A percentile compares a stretch with the other conserved stretches of the same genome.
Conservation (phyloP, 106 monocot genomes). For the Dendrobium catenatum region DNA sequence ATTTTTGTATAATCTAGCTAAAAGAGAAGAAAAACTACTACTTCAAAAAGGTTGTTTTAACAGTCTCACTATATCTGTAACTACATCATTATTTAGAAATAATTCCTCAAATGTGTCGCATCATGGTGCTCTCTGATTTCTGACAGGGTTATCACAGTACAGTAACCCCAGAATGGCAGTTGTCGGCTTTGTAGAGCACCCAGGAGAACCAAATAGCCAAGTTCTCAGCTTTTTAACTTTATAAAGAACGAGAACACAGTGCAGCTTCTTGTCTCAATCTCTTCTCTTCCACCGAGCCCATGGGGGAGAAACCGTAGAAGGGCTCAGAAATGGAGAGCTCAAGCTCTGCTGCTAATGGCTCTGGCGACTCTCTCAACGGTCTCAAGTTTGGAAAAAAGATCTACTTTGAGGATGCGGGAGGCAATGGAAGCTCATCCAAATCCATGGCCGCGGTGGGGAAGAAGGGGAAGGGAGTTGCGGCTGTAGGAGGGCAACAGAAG, state of each 20-base stretch:
- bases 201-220: not conserved
- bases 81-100: not conserved
- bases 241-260: not conserved
- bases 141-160: slow-evolving; percentile 1
- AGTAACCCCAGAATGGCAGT: slow-evolving; percentile 11
- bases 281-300: not conserved
- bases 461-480: slow-evolving; percentile 32
- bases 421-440: slow-evolving; percentile 13
- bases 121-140: not conserved
- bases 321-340: slow-evolving; percentile 32
- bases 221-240: not conserved
- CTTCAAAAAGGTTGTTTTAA: no score
- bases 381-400: slow-evolving; percentile 73
- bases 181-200: slow-evolving; percentile 17
- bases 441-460: slow-evolving; percentile 5
- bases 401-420: slow-evolving; percentile 65
- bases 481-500: slow-evolving; percentile 6
- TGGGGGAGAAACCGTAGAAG: not conserved
- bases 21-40: no score
- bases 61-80: no score
- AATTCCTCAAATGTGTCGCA: not conserved
- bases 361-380: slow-evolving; percentile 44
- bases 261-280: not conserved
- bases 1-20: no score
- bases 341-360: slow-evolving; percentile 15